Base-by-base conservation (phyloP, 371 early-diverging fungal genomes). In the Mucor circinelloides region DNA sequence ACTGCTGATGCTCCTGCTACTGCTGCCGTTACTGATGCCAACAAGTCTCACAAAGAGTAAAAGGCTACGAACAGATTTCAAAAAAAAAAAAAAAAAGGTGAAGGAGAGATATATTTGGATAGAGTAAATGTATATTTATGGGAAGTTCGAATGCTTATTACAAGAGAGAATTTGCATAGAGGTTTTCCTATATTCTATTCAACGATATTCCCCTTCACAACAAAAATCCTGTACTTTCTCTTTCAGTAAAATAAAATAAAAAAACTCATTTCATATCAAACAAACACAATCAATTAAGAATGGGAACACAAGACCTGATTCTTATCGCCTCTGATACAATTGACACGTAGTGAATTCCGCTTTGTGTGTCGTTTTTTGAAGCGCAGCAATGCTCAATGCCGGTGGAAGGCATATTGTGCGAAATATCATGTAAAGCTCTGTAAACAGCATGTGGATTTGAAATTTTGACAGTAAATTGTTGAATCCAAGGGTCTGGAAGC, bases 1-100 rank as follows among this genome's bases (percentile, higher is more conserved):
- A 58, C 80, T 46, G 75, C 77, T 34, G 64, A 79, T 28, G 70
- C 80, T 64, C 69, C 68, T 19, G 25, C 40, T 36, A 58, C 38
- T 55, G 46, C 46, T 44, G 52, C 52, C 27, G 61, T 52, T 52
- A 30, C 50, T 50, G 50, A 21, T 25, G 50, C 50, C 23, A n/a
- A 27, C 6, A 28, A 55, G 17, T 31, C 55, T 55, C 28, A 55
- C 55, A 55, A 55, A 23, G 55, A 55, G 27, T 55, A 31, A 55
- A 17, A n/a, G 7, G 13, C 36, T 36, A 36, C n/a, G n/a, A n/a
- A n/a, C n/a, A n/a, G n/a, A n/a, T n/a, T n/a, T n/a, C n/a, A n/a
- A n/a, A n/a, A n/a, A n/a, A n/a, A n/a, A n/a, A n/a, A n/a, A n/a
- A 34, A 34, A 34, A 1, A 40, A 40, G 42, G 42, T 48, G 6